Base-by-base conservation (phyloP, 495 filamentous ascomycete genomes). In the Lophiostoma macrostomum region DNA sequence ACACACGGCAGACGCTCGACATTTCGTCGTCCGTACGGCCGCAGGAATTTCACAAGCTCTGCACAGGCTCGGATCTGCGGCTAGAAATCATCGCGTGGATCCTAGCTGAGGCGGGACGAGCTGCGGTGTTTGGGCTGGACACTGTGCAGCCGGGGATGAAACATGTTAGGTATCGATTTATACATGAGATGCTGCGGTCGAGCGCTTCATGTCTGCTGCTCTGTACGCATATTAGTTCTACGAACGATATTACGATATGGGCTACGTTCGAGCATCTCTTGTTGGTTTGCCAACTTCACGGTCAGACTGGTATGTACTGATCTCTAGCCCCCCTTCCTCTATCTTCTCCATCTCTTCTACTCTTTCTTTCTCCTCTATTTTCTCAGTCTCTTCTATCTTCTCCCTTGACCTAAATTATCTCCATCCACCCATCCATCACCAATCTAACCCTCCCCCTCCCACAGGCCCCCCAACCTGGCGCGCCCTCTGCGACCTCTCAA, bases 201-300 rank as follows among this genome's bases (percentile, higher is more conserved):
- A 55, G 57, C 30, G 50, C 34, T 4, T 50, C 28, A 2, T 60
- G 57, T 41, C 34, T 53, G 3, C 8, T 48, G 19, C 30, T 60
- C n/a, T 54, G 44, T 18, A 38, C 28, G 2, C 12, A 38, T 6
- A n/a, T 50, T 8, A 50, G 24, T 23, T 44, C 43, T 10, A 44
- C 50, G 1, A 54, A 60, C 24, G 57, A 60, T 40, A 11, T 60
- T 11, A 30, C 43, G 29, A 37, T 51, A 2, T 60, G 57, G 57
- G 37, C 55, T 30, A 36, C 50, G 14, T 44, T 38, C 19, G 50
- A 60, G 18, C 54, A 54, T 18, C 16, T 43, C 8, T n/a, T 42
- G 5, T 22, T 51, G 12, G 38, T 34, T 1, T 31, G 3, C 16
- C 44, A 34, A 13, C 24, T 56, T 5, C 42, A 36, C 25, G 58